Conservation (phyloP, 2,329 filamentous ascomycete species). For the Xylariomycetidae sp. region DNA sequence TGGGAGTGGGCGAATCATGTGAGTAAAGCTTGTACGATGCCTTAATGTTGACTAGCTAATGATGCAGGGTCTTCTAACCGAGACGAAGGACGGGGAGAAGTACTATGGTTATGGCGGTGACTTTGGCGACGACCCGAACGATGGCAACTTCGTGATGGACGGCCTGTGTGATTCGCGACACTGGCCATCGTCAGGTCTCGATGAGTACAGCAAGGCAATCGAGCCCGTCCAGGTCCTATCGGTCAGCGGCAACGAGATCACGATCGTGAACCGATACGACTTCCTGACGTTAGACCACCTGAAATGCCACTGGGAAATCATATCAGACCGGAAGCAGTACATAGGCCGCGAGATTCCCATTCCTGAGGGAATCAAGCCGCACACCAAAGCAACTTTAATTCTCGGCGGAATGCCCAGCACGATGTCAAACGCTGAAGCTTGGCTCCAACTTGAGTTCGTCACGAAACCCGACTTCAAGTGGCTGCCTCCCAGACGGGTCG, state of each 20-base stretch:
- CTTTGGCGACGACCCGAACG: conserved; percentile 57
- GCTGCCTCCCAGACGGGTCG: conserved; percentile 45
- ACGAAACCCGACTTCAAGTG: conserved; percentile 42
- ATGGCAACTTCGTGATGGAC: conserved; percentile 56
- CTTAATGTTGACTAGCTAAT: conserved; percentile 4
- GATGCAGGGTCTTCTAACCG: conserved; percentile 36
- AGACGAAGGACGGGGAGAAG: conserved; percentile 36
- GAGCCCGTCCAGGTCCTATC: conserved; percentile 52
- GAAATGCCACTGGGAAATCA: conserved; percentile 37
- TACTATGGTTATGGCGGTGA: conserved; percentile 59
- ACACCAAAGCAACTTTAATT: conserved; percentile 31
- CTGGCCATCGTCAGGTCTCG: conserved; percentile 45
- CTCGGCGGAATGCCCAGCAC: conserved; percentile 26
- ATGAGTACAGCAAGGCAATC: conserved; percentile 54
- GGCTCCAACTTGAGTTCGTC: conserved; percentile 45
- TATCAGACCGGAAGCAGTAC: conserved; percentile 33
- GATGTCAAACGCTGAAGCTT: conserved; percentile 32
- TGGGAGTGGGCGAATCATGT: conserved; percentile 64
- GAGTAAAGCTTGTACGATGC: too few species aligned
- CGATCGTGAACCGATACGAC: conserved; percentile 51
- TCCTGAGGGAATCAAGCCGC: conserved; percentile 40
- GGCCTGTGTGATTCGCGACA: conserved; percentile 48
- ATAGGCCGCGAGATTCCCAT: conserved; percentile 33
- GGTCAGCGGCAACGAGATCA: conserved; percentile 36
- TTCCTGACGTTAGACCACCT: conserved; percentile 48